These are phyloP conservation scores for Cytospora mali DNA, from an alignment of 2,329 filamentous ascomycete species.

Conservation along the genomic window DNA sequence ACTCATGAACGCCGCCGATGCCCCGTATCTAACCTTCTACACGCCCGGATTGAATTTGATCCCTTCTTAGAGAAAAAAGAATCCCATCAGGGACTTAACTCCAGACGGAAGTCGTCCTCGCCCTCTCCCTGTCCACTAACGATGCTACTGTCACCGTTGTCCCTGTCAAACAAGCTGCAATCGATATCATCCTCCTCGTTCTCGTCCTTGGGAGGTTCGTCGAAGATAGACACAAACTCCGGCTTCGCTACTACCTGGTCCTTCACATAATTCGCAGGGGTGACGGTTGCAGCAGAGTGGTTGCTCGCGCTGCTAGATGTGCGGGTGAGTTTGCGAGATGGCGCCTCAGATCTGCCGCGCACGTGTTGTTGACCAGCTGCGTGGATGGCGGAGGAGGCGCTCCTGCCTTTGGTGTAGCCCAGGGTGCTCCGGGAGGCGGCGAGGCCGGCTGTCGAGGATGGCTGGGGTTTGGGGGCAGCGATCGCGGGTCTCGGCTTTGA, in stretches of 20 bases:
- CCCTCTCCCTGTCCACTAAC: neutral
- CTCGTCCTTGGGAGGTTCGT: conserved; percentile 44
- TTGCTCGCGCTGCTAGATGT: conserved; percentile 41
- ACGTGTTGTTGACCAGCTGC: conserved; percentile 31
- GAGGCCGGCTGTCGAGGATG: conserved; percentile 55
- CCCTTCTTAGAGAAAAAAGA: neutral
- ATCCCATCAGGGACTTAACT: conserved; percentile 12
- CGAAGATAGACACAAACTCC: conserved; percentile 62
- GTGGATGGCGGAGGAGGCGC: conserved; percentile 51
- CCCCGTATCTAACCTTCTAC: neutral
- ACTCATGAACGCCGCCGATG: neutral
- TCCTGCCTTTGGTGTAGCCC: conserved; percentile 80
- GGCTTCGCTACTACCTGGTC: conserved; percentile 39
- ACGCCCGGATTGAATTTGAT: neutral
- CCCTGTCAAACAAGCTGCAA: conserved; percentile 48
- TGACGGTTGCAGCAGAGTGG: conserved; percentile 47
- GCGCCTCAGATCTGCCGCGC: conserved; percentile 26
- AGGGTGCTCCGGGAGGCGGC: conserved; percentile 78
- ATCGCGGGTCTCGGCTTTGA: conserved; percentile 38
- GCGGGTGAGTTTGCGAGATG: conserved; percentile 33
- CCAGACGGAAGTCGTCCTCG: conserved; percentile 15
- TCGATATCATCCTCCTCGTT: conserved; percentile 53
- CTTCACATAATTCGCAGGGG: conserved; percentile 47
- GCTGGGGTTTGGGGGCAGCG: conserved; percentile 35
- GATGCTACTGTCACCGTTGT: neutral